A percentile compares a stretch with the other conserved stretches of the same genome.
Evolutionary conservation across 805 yeast species (phyloP).

Genomic region (Candida patagonica): DNA sequence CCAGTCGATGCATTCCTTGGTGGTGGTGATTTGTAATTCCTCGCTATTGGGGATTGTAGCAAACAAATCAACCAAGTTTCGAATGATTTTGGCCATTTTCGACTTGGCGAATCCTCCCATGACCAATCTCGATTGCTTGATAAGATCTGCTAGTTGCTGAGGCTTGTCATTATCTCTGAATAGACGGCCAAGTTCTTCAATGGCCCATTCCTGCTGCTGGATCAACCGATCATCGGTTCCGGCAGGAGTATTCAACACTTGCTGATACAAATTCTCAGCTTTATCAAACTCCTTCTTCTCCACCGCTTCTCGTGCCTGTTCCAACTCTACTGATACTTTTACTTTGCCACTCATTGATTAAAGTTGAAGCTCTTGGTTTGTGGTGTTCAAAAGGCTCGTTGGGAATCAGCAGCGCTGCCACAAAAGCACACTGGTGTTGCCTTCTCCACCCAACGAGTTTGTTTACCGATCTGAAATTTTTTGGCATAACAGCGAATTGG

Average conservation of each 20-base stretch:
- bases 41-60: conserved; percentile 50
- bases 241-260: conserved; percentile 31
- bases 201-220: conserved; percentile 57
- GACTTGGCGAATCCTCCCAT: conserved; percentile 82
- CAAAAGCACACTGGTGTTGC: no score
- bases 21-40: conserved; percentile 63
- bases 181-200: conserved; percentile 65
- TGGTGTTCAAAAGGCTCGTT: no score
- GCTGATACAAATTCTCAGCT: conserved; percentile 55
- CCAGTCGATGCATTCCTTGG: conserved; percentile 81
- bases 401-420: no score
- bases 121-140: conserved; percentile 58
- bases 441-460: no score
- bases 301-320: conserved; percentile 54
- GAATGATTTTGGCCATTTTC: conserved; percentile 86
- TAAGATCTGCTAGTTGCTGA: conserved; percentile 48
- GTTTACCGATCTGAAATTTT: no score
- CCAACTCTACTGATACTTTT: conserved; percentile 24
- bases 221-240: conserved; percentile 32
- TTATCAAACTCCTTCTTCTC: conserved; percentile 37
- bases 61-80: conserved; percentile 67
- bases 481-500: no score
- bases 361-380: not conserved
- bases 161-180: conserved; percentile 44
- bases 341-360: not conserved